phyloP scores from a whole-genome alignment of 768 basidiomycete genomes.

The Tricholoma hemisulphureum region DNA sequence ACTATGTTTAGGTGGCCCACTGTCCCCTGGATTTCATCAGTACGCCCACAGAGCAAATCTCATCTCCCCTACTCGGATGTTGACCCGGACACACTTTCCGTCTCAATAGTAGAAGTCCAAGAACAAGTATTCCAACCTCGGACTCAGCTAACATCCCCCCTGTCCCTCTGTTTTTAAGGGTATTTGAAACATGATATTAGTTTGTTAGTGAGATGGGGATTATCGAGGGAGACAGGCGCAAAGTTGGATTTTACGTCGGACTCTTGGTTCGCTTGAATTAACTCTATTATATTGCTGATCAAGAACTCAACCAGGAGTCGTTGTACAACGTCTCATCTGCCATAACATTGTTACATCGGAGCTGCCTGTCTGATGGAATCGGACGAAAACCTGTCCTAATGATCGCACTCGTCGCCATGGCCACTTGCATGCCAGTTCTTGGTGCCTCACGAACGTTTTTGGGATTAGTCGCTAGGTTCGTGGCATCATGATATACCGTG shows the following conservation, averaged over 20 bases:
- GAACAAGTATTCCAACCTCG: no score
- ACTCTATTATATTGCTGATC: no score
- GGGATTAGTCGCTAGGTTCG: slow-evolving; percentile 18
- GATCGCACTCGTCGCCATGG: slow-evolving; percentile 22
- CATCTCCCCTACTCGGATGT: no score
- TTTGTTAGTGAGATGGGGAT: slow-evolving; percentile 68
- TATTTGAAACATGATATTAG: no score
- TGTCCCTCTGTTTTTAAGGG: no score
- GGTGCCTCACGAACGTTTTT: slow-evolving; percentile 10
- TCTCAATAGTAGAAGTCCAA: no score
- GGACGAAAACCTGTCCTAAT: slow-evolving; percentile 36
- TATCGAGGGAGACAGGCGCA: slow-evolving; percentile 68
- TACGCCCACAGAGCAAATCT: no score
- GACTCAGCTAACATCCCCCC: no score
- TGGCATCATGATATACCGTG: neutral
- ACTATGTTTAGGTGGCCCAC: no score
- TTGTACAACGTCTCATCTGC: slow-evolving; percentile 35
- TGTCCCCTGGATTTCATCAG: no score
- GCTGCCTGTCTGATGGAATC: slow-evolving; percentile 35
- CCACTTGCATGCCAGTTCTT: slow-evolving; percentile 4
- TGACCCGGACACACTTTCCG: no score
- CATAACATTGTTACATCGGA: slow-evolving; percentile 32
- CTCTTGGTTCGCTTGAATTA: slow-evolving; percentile 52
- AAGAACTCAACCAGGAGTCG: slow-evolving; percentile 30
- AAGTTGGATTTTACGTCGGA: slow-evolving; percentile 80